Evolutionary conservation across 2,329 filamentous ascomycete species (phyloP), one percentile per base, ranked within the genome.

Genomic region (Fusarium sp.): DNA sequence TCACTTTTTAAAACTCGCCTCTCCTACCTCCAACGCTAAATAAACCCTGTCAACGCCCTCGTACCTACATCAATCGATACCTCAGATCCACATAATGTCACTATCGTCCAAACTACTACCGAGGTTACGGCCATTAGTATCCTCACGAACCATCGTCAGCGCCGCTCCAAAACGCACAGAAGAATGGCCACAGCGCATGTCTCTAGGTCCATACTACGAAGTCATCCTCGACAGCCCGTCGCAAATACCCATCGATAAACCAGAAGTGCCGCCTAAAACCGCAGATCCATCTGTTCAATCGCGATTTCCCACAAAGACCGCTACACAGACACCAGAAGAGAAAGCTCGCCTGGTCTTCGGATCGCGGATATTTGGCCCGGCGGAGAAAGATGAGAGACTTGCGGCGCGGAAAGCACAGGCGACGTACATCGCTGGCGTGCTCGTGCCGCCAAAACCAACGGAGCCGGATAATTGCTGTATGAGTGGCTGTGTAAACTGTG

Each of bases 401-500:
- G 84, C 83, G 5, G 83, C 87, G 42, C 84, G 88, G 35, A 81
- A 87, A 14, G 81, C 84, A 15, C 83, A 86, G 63, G 88, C 88
- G 48, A 87, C 82, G 11, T 82, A 88, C 62, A 83, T 97, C 55
- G 94, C 92, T 2, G 95, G 94, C 5, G 86, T 98, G 2, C 80
- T 88, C 18, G 91, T 98, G 6, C 96, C 96, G 3, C 94, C 94
- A 1, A 87, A 87, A 46, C 96, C 96, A 2, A 85, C 88, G 46
- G 95, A 99, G 79, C 96, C 96, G 5, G 96, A 98, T 74, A 97
- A 99, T 76, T 99, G 96, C 85, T 99, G 96, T 80, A 99, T 99
- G 96, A 96, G 92, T 75, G 96, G 96, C 5, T 99, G 96, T 77
- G 95, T 97, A 47, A 94, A 98, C 78, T 99, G 96, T 78, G 96